Percentiles rank a stretch among this genome's conserved stretches.
Conservation (phyloP, 331 rosid genomes). For the Spiraea crenata region DNA sequence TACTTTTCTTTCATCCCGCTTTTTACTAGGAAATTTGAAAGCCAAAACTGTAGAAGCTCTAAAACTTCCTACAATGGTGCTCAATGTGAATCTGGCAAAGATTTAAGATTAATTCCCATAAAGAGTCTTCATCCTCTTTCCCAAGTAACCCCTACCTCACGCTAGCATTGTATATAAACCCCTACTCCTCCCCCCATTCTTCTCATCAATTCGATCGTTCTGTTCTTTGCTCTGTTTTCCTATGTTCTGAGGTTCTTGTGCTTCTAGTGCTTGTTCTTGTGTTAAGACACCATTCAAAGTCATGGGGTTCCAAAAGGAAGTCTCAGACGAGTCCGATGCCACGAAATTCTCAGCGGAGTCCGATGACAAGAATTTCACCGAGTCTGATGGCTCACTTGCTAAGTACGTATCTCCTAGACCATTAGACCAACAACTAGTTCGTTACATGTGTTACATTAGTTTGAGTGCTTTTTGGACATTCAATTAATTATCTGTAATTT, state of each 20-base stretch:
- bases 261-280: too few species aligned
- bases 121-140: background rate
- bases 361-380: too few species aligned
- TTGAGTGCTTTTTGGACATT: background rate
- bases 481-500: background rate
- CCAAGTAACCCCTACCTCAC: background rate
- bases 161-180: background rate
- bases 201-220: background rate
- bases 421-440: too few species aligned
- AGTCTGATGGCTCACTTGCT: constrained; percentile 24
- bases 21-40: background rate
- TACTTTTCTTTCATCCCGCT: background rate
- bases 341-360: too few species aligned
- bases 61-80: background rate
- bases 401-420: constrained; percentile 8
- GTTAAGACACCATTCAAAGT: too few species aligned
- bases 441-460: too few species aligned
- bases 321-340: constrained; percentile 12
- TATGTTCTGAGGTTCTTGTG: background rate
- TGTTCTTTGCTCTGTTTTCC: background rate
- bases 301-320: constrained; percentile 24
- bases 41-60: background rate
- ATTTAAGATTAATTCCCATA: background rate
- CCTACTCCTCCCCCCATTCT: background rate
- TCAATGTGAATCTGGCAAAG: background rate